Evolutionary conservation across 352 stramenopile species (phyloP).

Genomic region (Pythium myriotylum): DNA sequence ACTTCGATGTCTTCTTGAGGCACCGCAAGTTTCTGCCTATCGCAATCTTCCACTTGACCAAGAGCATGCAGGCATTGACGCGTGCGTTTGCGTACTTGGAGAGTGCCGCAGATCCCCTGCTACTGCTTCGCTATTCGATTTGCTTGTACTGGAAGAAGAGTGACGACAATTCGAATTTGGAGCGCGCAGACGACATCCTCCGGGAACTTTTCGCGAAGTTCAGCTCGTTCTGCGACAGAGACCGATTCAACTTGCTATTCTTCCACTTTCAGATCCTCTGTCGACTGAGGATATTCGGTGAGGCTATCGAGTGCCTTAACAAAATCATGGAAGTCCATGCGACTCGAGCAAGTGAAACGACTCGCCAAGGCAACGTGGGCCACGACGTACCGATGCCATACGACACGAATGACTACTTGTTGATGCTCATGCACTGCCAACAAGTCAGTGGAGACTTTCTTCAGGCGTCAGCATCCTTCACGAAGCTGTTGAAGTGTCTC

Average conservation of each 20-base stretch:
- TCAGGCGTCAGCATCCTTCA: conserved; percentile 51
- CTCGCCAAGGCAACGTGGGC: neutral
- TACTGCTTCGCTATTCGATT: conserved; percentile 66
- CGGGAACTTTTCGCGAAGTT: conserved; percentile 59
- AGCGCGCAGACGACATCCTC: conserved; percentile 61
- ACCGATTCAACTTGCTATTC: conserved; percentile 56
- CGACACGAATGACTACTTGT: conserved; percentile 45
- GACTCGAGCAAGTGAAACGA: neutral
- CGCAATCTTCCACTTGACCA: conserved; percentile 53
- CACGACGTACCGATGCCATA: conserved; percentile 27
- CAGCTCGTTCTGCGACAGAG: conserved; percentile 62
- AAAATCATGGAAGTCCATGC: conserved; percentile 37
- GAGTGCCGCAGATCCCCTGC: conserved; percentile 57
- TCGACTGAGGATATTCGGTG: conserved; percentile 48
- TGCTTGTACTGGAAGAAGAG: conserved; percentile 60
- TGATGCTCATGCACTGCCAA: conserved; percentile 75
- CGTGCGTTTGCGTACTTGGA: conserved; percentile 66
- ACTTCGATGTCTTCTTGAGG: conserved; percentile 64
- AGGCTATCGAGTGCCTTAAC: conserved; percentile 55
- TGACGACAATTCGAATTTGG: conserved; percentile 39
- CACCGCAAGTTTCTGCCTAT: conserved; percentile 65
- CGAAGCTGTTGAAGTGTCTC: conserved; percentile 33
- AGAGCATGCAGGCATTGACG: conserved; percentile 56
- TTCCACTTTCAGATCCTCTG: conserved; percentile 68
- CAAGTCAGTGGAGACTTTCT: conserved; percentile 60